These are phyloP conservation scores for Botrytis fabae DNA, from an alignment of 2,329 filamentous ascomycete species.

Conservation along the genomic window DNA sequence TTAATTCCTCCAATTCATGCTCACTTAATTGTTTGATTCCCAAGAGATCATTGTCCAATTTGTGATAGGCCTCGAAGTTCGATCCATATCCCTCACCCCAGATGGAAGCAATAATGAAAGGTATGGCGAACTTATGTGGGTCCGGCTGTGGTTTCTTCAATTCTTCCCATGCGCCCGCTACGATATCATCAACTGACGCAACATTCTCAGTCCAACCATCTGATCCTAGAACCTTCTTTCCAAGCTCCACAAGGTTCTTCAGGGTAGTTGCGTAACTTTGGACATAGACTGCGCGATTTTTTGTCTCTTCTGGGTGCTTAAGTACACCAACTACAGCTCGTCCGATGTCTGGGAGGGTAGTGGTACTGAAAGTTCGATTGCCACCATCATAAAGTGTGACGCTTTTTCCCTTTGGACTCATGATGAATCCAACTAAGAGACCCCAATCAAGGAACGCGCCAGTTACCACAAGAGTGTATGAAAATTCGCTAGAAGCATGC, in stretches of 20 bases:
- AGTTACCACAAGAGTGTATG: constrained; percentile 16
- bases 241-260: constrained; percentile 24
- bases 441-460: constrained; percentile 20
- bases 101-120: constrained; percentile 35
- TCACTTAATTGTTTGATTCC: constrained; percentile 68
- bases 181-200: constrained; percentile 24
- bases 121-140: constrained; percentile 27
- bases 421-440: constrained; percentile 7
- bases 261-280: constrained; percentile 31
- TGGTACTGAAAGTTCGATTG: constrained; percentile 39
- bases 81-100: constrained; percentile 41
- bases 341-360: constrained; percentile 40
- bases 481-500: constrained; percentile 3
- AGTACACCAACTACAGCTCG: constrained; percentile 42
- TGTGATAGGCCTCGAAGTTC: constrained; percentile 38
- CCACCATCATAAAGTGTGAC: constrained; percentile 53
- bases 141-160: constrained; percentile 26
- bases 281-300: constrained; percentile 29
- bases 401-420: constrained; percentile 5
- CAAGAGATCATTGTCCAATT: constrained; percentile 57
- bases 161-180: constrained; percentile 29
- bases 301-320: constrained; percentile 39
- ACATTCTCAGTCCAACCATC: constrained; percentile 30
- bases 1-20: constrained; percentile 41
- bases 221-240: constrained; percentile 28